phyloP scores from a whole-genome alignment of 768 basidiomycete species.

The Kwoniella pini region DNA sequence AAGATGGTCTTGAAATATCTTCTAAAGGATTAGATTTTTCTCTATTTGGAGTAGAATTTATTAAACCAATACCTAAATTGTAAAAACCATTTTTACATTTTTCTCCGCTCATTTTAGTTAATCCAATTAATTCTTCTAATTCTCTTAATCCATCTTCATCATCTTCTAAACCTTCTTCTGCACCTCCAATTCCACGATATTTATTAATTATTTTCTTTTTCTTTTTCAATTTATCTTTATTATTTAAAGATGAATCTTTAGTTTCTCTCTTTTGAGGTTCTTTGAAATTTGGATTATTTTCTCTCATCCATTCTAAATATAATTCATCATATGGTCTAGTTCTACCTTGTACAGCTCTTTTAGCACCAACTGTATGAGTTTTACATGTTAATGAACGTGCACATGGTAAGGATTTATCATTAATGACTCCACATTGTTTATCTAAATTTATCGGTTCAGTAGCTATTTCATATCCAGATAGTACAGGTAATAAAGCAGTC shows the following conservation, averaged over 20 bases:
- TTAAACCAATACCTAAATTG: not conserved
- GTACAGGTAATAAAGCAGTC: no score
- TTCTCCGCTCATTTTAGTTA: constrained; percentile 31
- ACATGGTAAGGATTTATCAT: constrained; percentile 88
- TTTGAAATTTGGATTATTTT: constrained; percentile 50
- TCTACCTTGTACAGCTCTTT: constrained; percentile 85
- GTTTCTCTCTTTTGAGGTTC: constrained; percentile 28
- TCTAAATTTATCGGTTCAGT: constrained; percentile 78
- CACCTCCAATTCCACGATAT: constrained; percentile 2
- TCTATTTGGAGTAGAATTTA: not conserved
- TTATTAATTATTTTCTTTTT: constrained; percentile 15
- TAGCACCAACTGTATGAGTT: constrained; percentile 95
- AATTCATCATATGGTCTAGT: constrained; percentile 81
- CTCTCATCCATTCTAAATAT: constrained; percentile 73
- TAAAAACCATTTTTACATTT: constrained; percentile 1
- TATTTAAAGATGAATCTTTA: constrained; percentile 1
- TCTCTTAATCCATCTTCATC: constrained; percentile 41
- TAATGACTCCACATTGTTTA: constrained; percentile 94
- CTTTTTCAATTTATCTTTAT: constrained; percentile 4
- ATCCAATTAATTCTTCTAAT: constrained; percentile 35
- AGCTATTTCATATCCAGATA: no score
- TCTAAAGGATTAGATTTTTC: not conserved
- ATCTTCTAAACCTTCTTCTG: constrained; percentile 23
- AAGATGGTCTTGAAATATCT: not conserved
- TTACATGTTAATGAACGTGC: constrained; percentile 96